Conservation (phyloP, 768 basidiomycete species). For the Podaxis rugospora region DNA sequence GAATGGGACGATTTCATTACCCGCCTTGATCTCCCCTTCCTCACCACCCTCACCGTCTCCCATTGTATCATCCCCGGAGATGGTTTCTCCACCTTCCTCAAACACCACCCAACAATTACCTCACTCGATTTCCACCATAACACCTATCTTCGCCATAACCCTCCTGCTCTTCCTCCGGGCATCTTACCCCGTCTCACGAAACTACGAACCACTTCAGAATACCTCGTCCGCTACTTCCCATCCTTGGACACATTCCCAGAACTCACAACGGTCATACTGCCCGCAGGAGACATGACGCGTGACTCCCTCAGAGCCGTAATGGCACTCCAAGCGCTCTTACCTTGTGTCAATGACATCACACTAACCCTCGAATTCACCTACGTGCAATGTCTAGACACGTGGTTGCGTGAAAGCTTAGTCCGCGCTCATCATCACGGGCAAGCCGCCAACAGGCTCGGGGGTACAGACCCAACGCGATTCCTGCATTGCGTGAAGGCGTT, state of each 20-base stretch:
- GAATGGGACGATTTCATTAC: slow-evolving; percentile 8
- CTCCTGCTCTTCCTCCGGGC: background rate
- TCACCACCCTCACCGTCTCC: slow-evolving; percentile 1
- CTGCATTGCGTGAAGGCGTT: slow-evolving; percentile 3
- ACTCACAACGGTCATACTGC: slow-evolving; percentile 1
- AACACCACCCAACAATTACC: slow-evolving; percentile 3
- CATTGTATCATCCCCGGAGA: slow-evolving; percentile 10
- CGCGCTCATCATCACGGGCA: background rate
- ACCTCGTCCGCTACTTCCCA: slow-evolving; percentile 9
- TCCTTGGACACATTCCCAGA: slow-evolving; percentile 1
- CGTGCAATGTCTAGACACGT: background rate
- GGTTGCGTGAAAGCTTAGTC: slow-evolving; percentile 3
- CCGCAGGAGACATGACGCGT: slow-evolving; percentile 11
- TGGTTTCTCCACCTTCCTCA: slow-evolving; percentile 3
- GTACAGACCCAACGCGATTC: background rate
- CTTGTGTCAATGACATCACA: slow-evolving; percentile 10
- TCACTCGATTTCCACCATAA: slow-evolving; percentile 11
- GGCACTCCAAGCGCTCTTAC: slow-evolving; percentile 7
- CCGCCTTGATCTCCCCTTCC: slow-evolving; percentile 2
- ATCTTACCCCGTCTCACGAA: slow-evolving; percentile 1
- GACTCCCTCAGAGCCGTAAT: slow-evolving; percentile 1
- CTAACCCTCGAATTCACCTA: slow-evolving; percentile 6
- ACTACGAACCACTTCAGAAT: slow-evolving; percentile 8
- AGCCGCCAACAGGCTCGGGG: background rate
- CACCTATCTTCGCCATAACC: slow-evolving; percentile 7